phyloP scores from a whole-genome alignment of 495 filamentous ascomycete species.

The Penicillium atrosanguineum region DNA sequence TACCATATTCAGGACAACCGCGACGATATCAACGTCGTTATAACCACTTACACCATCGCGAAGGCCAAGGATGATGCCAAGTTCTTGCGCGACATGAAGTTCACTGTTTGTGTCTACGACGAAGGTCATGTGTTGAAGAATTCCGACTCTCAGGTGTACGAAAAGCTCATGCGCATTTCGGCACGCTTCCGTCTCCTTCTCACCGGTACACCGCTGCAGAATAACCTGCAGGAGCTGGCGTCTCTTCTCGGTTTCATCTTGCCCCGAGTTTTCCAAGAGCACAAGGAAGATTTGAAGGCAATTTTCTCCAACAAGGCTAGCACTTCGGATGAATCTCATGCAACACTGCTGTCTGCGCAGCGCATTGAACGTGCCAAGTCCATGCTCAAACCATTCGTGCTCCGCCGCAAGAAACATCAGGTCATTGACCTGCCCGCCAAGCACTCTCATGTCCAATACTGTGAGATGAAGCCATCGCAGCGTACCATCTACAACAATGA shows the following conservation, averaged over 20 bases:
- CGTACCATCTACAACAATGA: conserved; percentile 66
- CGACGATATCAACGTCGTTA: conserved; percentile 72
- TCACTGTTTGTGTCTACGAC: conserved; percentile 78
- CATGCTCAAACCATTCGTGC: conserved; percentile 92
- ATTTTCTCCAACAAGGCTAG: conserved; percentile 91
- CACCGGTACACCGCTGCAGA: conserved; percentile 93
- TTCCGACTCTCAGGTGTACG: conserved; percentile 73
- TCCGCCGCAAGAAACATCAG: conserved; percentile 90
- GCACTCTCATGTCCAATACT: conserved; percentile 71
- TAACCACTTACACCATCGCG: conserved; percentile 86
- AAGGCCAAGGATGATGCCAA: conserved; percentile 61
- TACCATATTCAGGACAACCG: conserved; percentile 60
- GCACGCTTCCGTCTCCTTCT: conserved; percentile 79
- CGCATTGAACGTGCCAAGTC: conserved; percentile 81
- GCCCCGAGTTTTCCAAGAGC: conserved; percentile 72
- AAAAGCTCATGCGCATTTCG: conserved; percentile 72
- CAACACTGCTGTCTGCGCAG: conserved; percentile 76
- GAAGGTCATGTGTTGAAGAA: conserved; percentile 94
- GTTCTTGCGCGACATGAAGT: conserved; percentile 63
- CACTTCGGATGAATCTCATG: conserved; percentile 67
- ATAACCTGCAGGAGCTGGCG: conserved; percentile 89
- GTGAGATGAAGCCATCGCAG: conserved; percentile 69
- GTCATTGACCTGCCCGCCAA: conserved; percentile 91
- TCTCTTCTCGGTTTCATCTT: conserved; percentile 89
- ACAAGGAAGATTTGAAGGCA: conserved; percentile 68